phyloP scores from a whole-genome alignment of 495 filamentous ascomycete genomes.

The Umbilicaria muhlenbergii region DNA sequence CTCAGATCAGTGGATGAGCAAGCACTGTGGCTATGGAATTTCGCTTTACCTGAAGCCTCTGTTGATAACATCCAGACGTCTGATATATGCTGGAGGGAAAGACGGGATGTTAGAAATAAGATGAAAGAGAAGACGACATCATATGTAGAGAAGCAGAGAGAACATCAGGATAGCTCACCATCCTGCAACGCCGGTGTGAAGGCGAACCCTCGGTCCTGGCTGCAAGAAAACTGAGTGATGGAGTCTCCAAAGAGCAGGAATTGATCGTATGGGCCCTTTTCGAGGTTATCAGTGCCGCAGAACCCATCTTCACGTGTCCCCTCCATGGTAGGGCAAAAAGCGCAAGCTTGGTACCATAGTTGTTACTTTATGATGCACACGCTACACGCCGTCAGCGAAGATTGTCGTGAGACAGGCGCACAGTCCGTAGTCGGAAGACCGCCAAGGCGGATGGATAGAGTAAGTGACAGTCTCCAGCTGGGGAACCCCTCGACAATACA shows the following conservation, averaged over 20 bases:
- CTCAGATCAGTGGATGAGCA: neutral
- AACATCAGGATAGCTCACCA: conserved; percentile 28
- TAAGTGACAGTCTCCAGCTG: too few species aligned
- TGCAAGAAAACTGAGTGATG: conserved; percentile 48
- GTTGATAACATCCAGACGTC: conserved; percentile 52
- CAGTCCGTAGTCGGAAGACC: too few species aligned
- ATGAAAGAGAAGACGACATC: neutral
- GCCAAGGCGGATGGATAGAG: too few species aligned
- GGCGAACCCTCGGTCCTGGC: conserved; percentile 45
- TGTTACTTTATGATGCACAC: too few species aligned
- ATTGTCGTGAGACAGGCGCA: too few species aligned
- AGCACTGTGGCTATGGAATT: too few species aligned
- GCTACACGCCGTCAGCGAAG: too few species aligned
- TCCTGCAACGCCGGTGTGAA: conserved; percentile 57
- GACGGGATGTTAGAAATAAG: neutral
- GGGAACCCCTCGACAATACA: too few species aligned
- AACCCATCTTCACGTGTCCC: too few species aligned
- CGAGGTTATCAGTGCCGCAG: too few species aligned
- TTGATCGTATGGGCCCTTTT: conserved; percentile 37
- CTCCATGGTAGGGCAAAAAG: too few species aligned
- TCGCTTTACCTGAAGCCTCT: conserved; percentile 41
- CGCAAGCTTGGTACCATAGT: too few species aligned
- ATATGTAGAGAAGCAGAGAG: neutral
- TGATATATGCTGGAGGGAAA: conserved; percentile 34
- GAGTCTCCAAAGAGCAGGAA: conserved; percentile 75